A percentile compares a stretch with the other conserved stretches of the same genome.
These are phyloP conservation scores for Calonectria fujianensis DNA, from an alignment of 2,329 filamentous ascomycete species.

Conservation along the genomic window DNA sequence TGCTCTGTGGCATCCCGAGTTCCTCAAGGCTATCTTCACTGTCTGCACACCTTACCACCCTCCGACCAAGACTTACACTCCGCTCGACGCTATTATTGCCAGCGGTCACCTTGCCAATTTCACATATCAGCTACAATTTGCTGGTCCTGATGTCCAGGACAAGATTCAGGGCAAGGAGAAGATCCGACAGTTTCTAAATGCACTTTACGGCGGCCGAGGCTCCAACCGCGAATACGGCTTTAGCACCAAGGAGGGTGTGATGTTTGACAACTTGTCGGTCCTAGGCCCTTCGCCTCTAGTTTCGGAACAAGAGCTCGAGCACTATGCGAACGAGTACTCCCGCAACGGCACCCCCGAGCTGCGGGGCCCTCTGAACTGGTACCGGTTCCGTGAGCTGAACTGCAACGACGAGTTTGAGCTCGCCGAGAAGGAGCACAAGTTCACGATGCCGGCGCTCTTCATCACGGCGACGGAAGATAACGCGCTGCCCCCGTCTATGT, in stretches of 20 bases:
- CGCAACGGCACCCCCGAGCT: conserved; percentile 76
- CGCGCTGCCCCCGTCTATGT: conserved; percentile 83
- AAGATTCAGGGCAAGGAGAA: conserved; percentile 74
- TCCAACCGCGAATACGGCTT: conserved; percentile 75
- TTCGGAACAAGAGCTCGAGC: conserved; percentile 81
- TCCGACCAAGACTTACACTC: conserved; percentile 71
- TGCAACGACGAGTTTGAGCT: conserved; percentile 83
- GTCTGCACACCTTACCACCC: conserved; percentile 85
- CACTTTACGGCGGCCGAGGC: conserved; percentile 80
- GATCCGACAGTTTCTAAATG: conserved; percentile 82
- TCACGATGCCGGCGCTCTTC: conserved; percentile 82
- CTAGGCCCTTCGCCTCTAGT: conserved; percentile 77
- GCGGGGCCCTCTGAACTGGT: conserved; percentile 91
- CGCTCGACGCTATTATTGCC: conserved; percentile 76
- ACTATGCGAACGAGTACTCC: conserved; percentile 84
- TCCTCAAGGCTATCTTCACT: conserved; percentile 85
- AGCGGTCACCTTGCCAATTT: conserved; percentile 78
- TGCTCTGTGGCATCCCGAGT: conserved; percentile 82
- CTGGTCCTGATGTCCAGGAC: conserved; percentile 79
- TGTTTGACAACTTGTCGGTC: conserved; percentile 77
- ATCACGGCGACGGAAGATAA: conserved; percentile 82
- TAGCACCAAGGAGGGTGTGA: conserved; percentile 75
- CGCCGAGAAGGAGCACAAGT: conserved; percentile 71
- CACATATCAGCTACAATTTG: conserved; percentile 89
- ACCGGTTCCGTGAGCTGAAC: conserved; percentile 84